Base-by-base conservation (phyloP, 2,329 filamentous ascomycete genomes). In the Colletotrichum lentis region DNA sequence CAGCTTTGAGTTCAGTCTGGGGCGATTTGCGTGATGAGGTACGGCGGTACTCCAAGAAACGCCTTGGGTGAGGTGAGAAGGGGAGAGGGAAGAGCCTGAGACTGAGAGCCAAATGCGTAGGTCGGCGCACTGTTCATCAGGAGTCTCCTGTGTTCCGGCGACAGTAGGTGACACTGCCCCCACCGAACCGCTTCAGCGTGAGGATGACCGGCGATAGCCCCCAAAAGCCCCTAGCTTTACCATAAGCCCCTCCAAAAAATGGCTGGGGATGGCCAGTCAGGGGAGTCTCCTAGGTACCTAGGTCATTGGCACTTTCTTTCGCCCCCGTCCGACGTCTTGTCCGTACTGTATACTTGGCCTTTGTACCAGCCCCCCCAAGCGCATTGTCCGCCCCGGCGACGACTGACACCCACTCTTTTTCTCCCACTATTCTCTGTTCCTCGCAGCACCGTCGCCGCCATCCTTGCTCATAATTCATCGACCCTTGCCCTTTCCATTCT, bases 401-500 rank as follows among this genome's bases (percentile, higher is more conserved):
- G 14, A 67, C 61, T 54, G 54, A 31, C 52, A n/a, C 43, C 61
- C 64, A 67, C 64, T 64, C 43, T 50, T 58, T 64, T 52, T 44
- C 47, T 20, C 24, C 54, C 61, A 55, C 61, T 64, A 52, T 24
- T 59, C 57, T 67, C 66, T 62, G 57, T 58, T 44, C 53, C 56
- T 66, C 56, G 46, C 47, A 44, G 55, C 57, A 55, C 44, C 54
- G 31, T 49, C 52, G 49, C 44, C 37, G 35, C 67, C 59, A 70
- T 66, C 67, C 67, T 56, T 65, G 63, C 47, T 60, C 67, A 44
- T 64, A 67, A 50, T 64, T 62, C 50, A 50, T 60, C 61, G 50
- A 68, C 65, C 67, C 67, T 67, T 67, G 58, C 60, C 63, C 59
- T 67, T 70, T 62, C 62, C 62, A 61, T 63, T 65, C 58, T 69